Evolutionary conservation across 1,284 basidiomycete genomes (phyloP), one percentile per base, ranked within the genome.

Genomic region (Prillingera fragicola): DNA sequence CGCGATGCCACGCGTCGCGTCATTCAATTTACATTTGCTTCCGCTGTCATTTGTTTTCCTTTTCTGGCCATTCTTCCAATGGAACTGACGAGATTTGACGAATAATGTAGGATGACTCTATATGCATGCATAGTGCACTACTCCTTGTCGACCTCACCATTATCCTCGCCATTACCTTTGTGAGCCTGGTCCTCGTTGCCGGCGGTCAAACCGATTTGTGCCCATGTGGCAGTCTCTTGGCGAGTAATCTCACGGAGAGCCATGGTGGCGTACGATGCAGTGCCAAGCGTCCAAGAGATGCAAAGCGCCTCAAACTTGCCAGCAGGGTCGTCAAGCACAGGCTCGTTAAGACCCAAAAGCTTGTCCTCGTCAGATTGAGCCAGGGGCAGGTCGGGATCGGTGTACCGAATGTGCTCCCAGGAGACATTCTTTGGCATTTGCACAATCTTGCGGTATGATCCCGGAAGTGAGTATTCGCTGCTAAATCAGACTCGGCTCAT

Each of bases 321-420:
- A 12, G 78, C 76, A 1, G 64, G 60, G 31, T 67, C 62, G 32
- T 62, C 39, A 25, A 79, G 59, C 10, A 72, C 76, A 6, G 87
- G 83, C 6, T 82, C 73, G 55, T 90, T 84, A 48, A 87, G 80
- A 5, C 81, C 82, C 22, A 97, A 78, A 18, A 96, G 72, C 53
- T 79, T 79, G 72, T 98, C 95, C 71, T 98, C 95, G 67, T 98
- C 95, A 1, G 92, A 84, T 64, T 92, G 89, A 3, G 87, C 85
- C 22, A 98, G 79, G 8, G 88, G 77, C 31, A 94, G 80, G 60
- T 96, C 85, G 1, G 92, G 88, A 65, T 97, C 88, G 7, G 89
- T 94, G 71, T 98, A 99, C 41, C 80, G 77, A 44, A 97, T 74
- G 15, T 87, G 78, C 5, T 77, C 75, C 86, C 88, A 95, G 0